Evolutionary conservation across 202 grass and related monocot genomes (phyloP), one percentile per base, ranked within the genome.

Genomic region (Schoenoplectus tabernaemontani): DNA sequence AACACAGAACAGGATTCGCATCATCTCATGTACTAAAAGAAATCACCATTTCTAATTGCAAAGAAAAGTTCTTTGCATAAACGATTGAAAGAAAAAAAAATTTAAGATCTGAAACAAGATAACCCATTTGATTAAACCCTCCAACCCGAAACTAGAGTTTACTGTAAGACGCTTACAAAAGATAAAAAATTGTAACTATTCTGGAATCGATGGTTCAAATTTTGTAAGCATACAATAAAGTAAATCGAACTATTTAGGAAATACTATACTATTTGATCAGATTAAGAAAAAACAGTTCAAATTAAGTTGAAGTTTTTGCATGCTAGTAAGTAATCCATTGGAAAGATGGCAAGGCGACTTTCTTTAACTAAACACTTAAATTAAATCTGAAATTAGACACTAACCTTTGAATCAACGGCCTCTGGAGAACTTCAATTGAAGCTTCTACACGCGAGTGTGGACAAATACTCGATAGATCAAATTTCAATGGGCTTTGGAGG

Each of bases 301-400:
- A 28, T 28, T 28, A 61, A 43, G n/a, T 78, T 41, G 20, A 78
- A 78, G 39, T 78, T 48, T 71, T 22, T 41, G 19, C 28, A 28
- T 28, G 28, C 28, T 48, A 75, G 26, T 3, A 75, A 75, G 26
- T 12, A 75, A 75, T 74, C 26, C 13, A 60, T 48, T 47, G 6
- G 5, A 16, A 64, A 48, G 41, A 64, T 28, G 28, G 28, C 28
- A 28, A 79, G 42, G 4, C 23, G 65, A 16, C 34, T 64, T 26
- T 79, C 22, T 24, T n/a, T 41, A 61, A 23, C 39, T 30, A 80
- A 44, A 80, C 57, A 61, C 12, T 34, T 5, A 9, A 28, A 39
- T 42, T 67, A 59, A 65, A 80, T 80, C 42, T 33, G 43, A 80
- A 47, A 63, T 65, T 33, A 80, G 36, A 84, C 5, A 66, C 82